Conservation (phyloP, 2,329 filamentous ascomycete genomes). For the Colletotrichum sp. region DNA sequence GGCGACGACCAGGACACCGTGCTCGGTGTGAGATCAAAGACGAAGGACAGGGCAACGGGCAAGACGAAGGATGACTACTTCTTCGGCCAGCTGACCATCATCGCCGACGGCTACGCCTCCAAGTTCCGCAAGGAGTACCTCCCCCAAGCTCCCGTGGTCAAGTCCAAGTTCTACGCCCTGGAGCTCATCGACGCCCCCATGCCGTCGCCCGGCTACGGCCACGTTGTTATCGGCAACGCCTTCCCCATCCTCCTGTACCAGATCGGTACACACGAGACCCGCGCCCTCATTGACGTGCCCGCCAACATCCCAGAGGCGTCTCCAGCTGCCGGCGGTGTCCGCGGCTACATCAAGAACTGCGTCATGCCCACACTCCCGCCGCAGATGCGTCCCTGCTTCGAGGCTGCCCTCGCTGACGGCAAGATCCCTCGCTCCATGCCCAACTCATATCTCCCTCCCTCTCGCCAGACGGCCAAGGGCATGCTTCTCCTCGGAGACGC, state of each 20-base stretch:
- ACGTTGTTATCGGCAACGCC: slow-evolving; percentile 83
- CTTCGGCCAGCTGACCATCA: slow-evolving; percentile 87
- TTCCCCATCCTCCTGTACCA: slow-evolving; percentile 90
- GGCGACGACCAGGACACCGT: slow-evolving; percentile 73
- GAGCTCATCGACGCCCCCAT: slow-evolving; percentile 89
- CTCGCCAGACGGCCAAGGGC: slow-evolving; percentile 60
- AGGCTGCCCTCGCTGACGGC: slow-evolving; percentile 77
- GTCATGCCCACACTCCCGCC: slow-evolving; percentile 81
- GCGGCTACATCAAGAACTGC: slow-evolving; percentile 79
- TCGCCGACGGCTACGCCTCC: slow-evolving; percentile 91
- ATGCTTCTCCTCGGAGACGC: slow-evolving; percentile 90
- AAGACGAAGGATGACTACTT: slow-evolving; percentile 73
- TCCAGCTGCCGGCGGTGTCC: slow-evolving; percentile 78
- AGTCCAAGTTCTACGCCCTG: slow-evolving; percentile 90
- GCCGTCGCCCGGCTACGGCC: slow-evolving; percentile 77
- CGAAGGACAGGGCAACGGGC: slow-evolving; percentile 61
- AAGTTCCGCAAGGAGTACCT: slow-evolving; percentile 87
- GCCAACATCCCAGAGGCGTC: slow-evolving; percentile 76
- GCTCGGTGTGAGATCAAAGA: slow-evolving; percentile 81
- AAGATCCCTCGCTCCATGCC: slow-evolving; percentile 86
- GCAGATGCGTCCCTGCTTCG: slow-evolving; percentile 74
- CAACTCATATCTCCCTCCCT: slow-evolving; percentile 89
- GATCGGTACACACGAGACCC: slow-evolving; percentile 93
- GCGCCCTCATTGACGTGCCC: slow-evolving; percentile 88
- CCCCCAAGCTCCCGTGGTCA: slow-evolving; percentile 68